Evolutionary conservation across 805 yeast genomes (phyloP).

Genomic region (Candida broadrunensis): DNA sequence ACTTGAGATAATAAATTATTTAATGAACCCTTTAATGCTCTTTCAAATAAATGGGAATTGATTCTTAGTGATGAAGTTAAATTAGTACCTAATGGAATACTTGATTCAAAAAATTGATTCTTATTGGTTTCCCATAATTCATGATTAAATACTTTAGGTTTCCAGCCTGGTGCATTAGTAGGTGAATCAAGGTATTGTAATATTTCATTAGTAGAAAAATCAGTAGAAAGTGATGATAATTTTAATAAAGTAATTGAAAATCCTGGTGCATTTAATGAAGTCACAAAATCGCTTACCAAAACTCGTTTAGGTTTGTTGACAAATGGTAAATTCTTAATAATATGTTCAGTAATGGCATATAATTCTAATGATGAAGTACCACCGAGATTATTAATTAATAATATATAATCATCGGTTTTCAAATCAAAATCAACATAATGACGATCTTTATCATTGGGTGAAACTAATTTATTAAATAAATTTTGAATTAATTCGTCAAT

Average conservation of each 20-base stretch:
- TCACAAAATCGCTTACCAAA: constrained; percentile 75
- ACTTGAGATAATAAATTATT: constrained; percentile 42
- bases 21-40: constrained; percentile 46
- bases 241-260: constrained; percentile 82
- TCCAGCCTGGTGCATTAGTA: constrained; percentile 86
- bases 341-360: constrained; percentile 65
- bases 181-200: constrained; percentile 64
- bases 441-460: constrained; percentile 68
- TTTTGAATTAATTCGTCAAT: constrained; percentile 56
- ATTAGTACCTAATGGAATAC: constrained; percentile 9
- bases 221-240: constrained; percentile 46
- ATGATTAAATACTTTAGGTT: constrained; percentile 33
- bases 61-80: constrained; percentile 26
- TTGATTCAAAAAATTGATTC: constrained; percentile 28
- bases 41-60: constrained; percentile 45
- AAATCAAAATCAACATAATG: constrained; percentile 68
- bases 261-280: constrained; percentile 91
- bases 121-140: constrained; percentile 28
- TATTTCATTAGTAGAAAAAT: constrained; percentile 18
- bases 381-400: constrained; percentile 83
- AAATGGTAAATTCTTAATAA: constrained; percentile 48
- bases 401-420: constrained; percentile 59
- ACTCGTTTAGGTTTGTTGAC: constrained; percentile 65
- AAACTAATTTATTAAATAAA: constrained; percentile 61
- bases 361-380: constrained; percentile 83